Conservation (phyloP, 176 grass and related monocot genomes). For the Zoysia pacifica region DNA sequence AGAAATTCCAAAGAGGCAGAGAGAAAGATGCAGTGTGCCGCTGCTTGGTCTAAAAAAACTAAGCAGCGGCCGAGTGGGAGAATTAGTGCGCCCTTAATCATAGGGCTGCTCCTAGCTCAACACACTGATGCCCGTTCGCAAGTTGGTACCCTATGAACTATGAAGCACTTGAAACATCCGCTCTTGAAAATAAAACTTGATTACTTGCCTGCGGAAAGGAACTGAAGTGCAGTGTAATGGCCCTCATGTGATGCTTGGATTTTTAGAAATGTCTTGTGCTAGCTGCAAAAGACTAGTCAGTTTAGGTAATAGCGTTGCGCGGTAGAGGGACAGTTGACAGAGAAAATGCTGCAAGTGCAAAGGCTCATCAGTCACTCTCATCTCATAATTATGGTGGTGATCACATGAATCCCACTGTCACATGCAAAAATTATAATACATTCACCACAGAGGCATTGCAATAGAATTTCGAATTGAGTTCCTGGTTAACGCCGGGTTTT, state of each 20-base stretch:
- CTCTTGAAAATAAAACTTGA: slow-evolving; percentile 25
- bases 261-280: slow-evolving; percentile 31
- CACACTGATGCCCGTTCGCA: slow-evolving; percentile 29
- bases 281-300: slow-evolving; percentile 24
- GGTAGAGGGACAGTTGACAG: slow-evolving; percentile 23
- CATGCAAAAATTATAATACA: slow-evolving; percentile 41
- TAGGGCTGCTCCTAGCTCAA: slow-evolving; percentile 37
- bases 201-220: slow-evolving; percentile 26
- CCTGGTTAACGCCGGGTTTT: slow-evolving; percentile 22
- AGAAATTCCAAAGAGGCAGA: slow-evolving; percentile 51
- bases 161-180: slow-evolving; percentile 30
- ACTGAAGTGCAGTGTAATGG: slow-evolving; percentile 35
- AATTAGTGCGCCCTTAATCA: slow-evolving; percentile 55
- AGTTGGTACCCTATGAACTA: slow-evolving; percentile 49
- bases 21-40: slow-evolving; percentile 49
- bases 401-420: slow-evolving; percentile 52
- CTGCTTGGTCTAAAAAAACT: slow-evolving; percentile 60
- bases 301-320: slow-evolving; percentile 15
- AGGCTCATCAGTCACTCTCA: slow-evolving; percentile 50
- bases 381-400: slow-evolving; percentile 43
- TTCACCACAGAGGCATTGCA: neutral
- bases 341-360: slow-evolving; percentile 32
- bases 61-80: slow-evolving; percentile 31
- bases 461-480: slow-evolving; percentile 26
- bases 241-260: slow-evolving; percentile 50